phyloP scores from a whole-genome alignment of 225 moss, liverwort and hornwort species.

The Polytrichum commune region DNA sequence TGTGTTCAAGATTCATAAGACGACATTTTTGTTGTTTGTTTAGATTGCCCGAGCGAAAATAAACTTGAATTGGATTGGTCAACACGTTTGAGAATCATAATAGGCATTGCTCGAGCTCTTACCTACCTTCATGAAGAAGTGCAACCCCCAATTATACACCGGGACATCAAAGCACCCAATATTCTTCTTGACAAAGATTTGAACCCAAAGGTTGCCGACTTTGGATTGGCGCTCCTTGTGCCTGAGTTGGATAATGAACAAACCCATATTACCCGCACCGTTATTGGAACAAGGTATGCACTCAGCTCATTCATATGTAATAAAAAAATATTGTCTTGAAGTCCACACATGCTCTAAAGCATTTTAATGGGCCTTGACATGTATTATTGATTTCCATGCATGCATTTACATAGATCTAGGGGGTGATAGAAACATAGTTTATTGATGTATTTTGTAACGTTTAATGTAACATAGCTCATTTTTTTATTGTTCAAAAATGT shows the following conservation, averaged over 20 bases:
- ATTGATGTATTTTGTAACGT: neutral
- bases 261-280: slow-evolving; percentile 25
- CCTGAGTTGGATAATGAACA: slow-evolving; percentile 31
- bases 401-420: too few relatives aligned
- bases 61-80: slow-evolving; percentile 35
- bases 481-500: neutral
- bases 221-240: slow-evolving; percentile 49
- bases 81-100: slow-evolving; percentile 31
- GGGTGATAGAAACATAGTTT: too few relatives aligned
- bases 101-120: slow-evolving; percentile 41
- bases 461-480: neutral
- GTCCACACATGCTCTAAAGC: neutral
- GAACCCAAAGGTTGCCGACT: slow-evolving; percentile 43
- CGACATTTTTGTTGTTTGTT: neutral
- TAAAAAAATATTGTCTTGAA: neutral
- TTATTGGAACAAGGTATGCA: slow-evolving; percentile 43
- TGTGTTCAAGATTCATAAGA: too few relatives aligned
- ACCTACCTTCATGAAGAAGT: slow-evolving; percentile 38
- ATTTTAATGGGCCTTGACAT: too few relatives aligned
- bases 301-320: neutral
- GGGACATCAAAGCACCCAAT: slow-evolving; percentile 45
- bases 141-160: slow-evolving; percentile 43
- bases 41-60: slow-evolving; percentile 30
- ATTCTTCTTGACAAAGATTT: slow-evolving; percentile 43
- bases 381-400: too few relatives aligned